Evolutionary conservation across 2,329 filamentous ascomycete species (phyloP), one percentile per base, ranked within the genome.

Genomic region (Saccharata proteae): DNA sequence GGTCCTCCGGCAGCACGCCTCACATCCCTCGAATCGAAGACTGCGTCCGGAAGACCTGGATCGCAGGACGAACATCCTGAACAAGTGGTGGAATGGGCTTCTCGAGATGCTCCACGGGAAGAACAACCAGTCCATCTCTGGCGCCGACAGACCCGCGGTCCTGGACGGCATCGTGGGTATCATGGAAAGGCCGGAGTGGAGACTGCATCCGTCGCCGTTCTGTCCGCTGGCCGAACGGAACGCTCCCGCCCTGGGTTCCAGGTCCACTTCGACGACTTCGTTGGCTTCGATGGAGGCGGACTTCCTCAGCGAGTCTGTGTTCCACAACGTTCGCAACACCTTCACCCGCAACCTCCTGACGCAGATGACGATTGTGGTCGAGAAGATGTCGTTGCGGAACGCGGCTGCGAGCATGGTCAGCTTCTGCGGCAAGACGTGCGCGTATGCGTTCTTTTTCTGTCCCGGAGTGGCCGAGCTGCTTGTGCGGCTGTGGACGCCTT

Each of bases 371-470:
- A 80, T 90, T 40, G 80, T 85, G n/a, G 77, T 93, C 5, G 82
- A 90, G 33, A 88, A 84, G 49, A 80, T 93, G 75, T 85, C 82
- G 11, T 63, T 82, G 45, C 73, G 82, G 29, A 79, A 84, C 46
- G 73, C 74, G 7, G 70, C 74, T 22, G 71, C 73, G 23, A 65
- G 64, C 41, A 41, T 64, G 15, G 81, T 93, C 36, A 79, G 80
- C 17, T 93, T 93, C 51, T 84, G 82, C 32, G 86, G 83, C 37
- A 92, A 90, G 56, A 82, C 84, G 4, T 88, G 81, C 47, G 85
- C 86, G 2, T 93, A 92, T 54, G 85, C 83, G 17, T 93, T 93
- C 55, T 90, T 88, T 58, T 94, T 93, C 47, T 86, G 82, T 16
- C 83, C 84, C 0, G 83, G 83, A 4, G 72, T 93, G 33, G 80